Percentiles rank a stretch among this genome's conserved stretches.
phyloP scores from a whole-genome alignment of 2,329 filamentous ascomycete species.

The Metarhizium guizhouense region DNA sequence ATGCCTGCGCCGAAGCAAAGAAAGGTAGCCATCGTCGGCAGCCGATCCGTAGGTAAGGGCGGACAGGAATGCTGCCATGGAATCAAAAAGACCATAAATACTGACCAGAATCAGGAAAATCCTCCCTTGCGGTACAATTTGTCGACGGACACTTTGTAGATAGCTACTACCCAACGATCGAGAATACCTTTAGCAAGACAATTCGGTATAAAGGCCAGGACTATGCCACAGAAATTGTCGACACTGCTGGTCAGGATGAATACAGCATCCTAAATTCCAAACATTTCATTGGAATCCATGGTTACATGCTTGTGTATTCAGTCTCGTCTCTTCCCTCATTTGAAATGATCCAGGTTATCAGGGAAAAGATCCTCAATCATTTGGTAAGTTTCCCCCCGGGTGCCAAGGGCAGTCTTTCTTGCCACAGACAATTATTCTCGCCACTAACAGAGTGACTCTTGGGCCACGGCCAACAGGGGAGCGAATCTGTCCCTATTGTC shows the following conservation, averaged over 20 bases:
- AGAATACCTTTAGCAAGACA: slow-evolving; percentile 96
- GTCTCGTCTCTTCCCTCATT: slow-evolving; percentile 89
- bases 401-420: neutral
- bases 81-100: neutral
- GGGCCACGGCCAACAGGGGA: slow-evolving; percentile 48
- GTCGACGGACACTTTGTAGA: slow-evolving; percentile 98
- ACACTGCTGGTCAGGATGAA: slow-evolving; percentile 97
- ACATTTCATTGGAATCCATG: slow-evolving; percentile 98
- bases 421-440: neutral
- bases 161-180: slow-evolving; percentile 97
- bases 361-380: slow-evolving; percentile 96
- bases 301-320: slow-evolving; percentile 98
- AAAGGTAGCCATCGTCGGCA: slow-evolving; percentile 94
- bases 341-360: slow-evolving; percentile 93
- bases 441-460: neutral
- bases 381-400: slow-evolving; percentile 50
- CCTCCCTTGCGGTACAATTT: slow-evolving; percentile 91
- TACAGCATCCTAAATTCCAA: slow-evolving; percentile 98
- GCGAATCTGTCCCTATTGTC: slow-evolving; percentile 85
- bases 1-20: slow-evolving; percentile 76
- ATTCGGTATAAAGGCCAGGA: slow-evolving; percentile 91
- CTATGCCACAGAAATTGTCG: slow-evolving; percentile 92
- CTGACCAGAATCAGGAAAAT: slow-evolving; percentile 62
- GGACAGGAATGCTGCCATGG: neutral
- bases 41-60: slow-evolving; percentile 65